phyloP scores from a whole-genome alignment of 2,329 filamentous ascomycete species.

The Phaeosphaeriaceae sp. region DNA sequence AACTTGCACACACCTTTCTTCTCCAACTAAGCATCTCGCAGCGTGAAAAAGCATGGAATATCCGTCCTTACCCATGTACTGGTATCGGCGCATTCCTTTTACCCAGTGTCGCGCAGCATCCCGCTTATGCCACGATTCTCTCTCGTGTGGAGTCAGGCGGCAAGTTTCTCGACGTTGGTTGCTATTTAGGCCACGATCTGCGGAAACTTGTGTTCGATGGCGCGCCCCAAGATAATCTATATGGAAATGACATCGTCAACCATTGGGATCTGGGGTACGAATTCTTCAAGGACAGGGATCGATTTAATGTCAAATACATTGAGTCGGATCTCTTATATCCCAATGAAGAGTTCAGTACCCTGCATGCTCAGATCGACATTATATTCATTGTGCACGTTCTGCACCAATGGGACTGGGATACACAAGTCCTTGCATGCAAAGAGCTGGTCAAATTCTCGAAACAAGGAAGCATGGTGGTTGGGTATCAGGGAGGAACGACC shows the following conservation, averaged over 20 bases:
- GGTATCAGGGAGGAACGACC: neutral
- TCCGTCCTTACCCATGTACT: neutral
- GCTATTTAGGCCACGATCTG: neutral
- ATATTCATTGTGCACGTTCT: neutral
- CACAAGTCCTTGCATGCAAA: neutral
- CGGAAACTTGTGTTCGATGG: neutral
- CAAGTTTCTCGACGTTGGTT: neutral
- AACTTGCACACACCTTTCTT: neutral
- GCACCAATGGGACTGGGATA: neutral
- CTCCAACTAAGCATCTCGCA: neutral
- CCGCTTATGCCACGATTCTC: neutral
- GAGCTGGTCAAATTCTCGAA: neutral
- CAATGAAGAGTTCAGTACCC: neutral
- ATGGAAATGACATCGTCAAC: neutral
- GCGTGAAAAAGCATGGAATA: neutral
- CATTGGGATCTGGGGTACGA: constrained; percentile 3
- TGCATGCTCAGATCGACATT: neutral
- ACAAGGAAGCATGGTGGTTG: neutral
- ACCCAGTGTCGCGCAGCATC: neutral
- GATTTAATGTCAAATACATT: neutral
- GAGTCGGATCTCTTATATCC: neutral
- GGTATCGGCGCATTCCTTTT: neutral
- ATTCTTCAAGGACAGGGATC: constrained; percentile 1
- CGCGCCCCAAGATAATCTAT: neutral
- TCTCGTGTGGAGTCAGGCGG: neutral